Conservation (phyloP, 2,329 filamentous ascomycete genomes). For the Westerdykella aurantiaca region DNA sequence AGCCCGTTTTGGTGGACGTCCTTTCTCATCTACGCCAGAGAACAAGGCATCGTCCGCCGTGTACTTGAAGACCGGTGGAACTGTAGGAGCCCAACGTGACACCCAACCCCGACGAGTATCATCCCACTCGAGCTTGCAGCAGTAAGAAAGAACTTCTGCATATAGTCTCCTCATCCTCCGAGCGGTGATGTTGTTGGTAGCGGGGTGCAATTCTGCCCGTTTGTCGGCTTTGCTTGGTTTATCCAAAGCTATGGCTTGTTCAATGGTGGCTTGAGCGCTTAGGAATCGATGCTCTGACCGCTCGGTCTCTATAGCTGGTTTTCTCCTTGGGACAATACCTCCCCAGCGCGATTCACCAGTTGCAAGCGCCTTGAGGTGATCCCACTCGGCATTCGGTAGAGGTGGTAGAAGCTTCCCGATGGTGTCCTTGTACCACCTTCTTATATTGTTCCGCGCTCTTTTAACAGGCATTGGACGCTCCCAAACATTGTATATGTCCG, state of each 20-base stretch:
- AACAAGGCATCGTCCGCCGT: slow-evolving; percentile 23
- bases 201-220: slow-evolving; percentile 15
- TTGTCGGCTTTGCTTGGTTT: slow-evolving; percentile 24
- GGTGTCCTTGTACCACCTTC: slow-evolving; percentile 41
- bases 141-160: slow-evolving; percentile 37
- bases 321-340: slow-evolving; percentile 20
- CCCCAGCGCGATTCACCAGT: slow-evolving; percentile 25
- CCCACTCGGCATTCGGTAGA: slow-evolving; percentile 42
- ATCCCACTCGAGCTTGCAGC: slow-evolving; percentile 41
- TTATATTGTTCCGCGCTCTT: slow-evolving; percentile 40
- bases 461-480: slow-evolving; percentile 42
- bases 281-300: slow-evolving; percentile 1
- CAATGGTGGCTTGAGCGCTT: slow-evolving; percentile 7
- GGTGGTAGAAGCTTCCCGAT: slow-evolving; percentile 42
- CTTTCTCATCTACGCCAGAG: slow-evolving; percentile 22
- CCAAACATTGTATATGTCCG: slow-evolving; percentile 45
- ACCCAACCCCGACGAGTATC: slow-evolving; percentile 20
- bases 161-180: slow-evolving; percentile 46
- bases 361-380: slow-evolving; percentile 37
- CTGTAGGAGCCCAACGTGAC: slow-evolving; percentile 20
- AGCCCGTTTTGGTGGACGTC: not conserved
- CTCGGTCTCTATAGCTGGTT: slow-evolving; percentile 3
- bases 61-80: slow-evolving; percentile 8
- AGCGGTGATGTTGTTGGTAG: slow-evolving; percentile 36
- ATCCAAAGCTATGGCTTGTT: slow-evolving; percentile 17